Evolutionary conservation across 2,329 filamentous ascomycete species (phyloP), one percentile per base, ranked within the genome.

Genomic region (Pseudocercospora crystallina): DNA sequence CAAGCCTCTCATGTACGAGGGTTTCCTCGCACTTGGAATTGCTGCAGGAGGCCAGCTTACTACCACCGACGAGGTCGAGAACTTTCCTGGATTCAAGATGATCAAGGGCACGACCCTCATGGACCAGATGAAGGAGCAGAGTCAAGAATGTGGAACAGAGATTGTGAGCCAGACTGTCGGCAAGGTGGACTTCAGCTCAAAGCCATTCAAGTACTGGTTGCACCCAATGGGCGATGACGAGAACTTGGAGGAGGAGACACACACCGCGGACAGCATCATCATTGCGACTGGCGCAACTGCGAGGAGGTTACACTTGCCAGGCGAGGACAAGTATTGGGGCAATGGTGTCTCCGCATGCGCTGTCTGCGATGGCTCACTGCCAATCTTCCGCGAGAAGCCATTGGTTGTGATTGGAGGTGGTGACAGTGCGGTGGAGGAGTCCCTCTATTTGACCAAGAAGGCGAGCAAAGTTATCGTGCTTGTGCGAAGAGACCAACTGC

Each of bases 31-130:
- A 65, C 94, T 96, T 69, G 94, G 92, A 67, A 95, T 95, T 65
- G 94, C 94, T 5, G 90, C 94, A 38, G 94, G 94, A 62, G 94
- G 94, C 51, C 94, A 99, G 80, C 81, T 99, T 62, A 99, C 95
- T 48, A 99, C 95, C 20, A 99, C 94, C 48, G 97, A 95, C 66
- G 95, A 99, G 62, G 85, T 99, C 53, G 94, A 99, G 79, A 99
- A 99, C 81, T 99, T 87, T 75, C 94, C 94, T 20, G 94, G 94
- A 41, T 99, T 97, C 77, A 87, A 89, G 66, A 82, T 89, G 64
- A 90, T 99, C 70, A 87, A 90, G 74, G 94, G 94, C 61, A 75
- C 81, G 49, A 86, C 90, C 67, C 78, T 99, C 61, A 99, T 99
- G 94, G 92, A 96, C 62, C 83, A 86, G 71, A 97, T 99, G 92